Conservation (phyloP, 2,329 filamentous ascomycete species). For the Xylariaceae sp. region DNA sequence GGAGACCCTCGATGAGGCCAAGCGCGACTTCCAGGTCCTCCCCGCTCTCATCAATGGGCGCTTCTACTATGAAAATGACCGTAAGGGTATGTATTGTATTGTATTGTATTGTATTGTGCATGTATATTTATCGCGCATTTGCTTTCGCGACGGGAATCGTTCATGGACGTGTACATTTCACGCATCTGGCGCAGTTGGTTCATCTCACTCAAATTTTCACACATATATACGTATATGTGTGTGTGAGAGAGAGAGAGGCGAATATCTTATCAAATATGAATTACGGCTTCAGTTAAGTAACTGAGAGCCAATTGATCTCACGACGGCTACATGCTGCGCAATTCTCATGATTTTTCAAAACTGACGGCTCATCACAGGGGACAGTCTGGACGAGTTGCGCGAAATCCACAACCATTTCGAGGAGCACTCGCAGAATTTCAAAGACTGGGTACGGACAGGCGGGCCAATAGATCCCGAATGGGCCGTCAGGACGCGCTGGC, state of each 20-base stretch:
- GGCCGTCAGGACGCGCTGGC: constrained; percentile 46
- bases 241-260: not conserved
- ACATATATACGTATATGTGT: not conserved
- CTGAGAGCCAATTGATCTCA: not conserved
- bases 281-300: constrained; percentile 4
- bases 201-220: not conserved
- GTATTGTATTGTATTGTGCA: no score
- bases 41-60: constrained; percentile 50
- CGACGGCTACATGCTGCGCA: not conserved
- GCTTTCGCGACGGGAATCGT: not conserved
- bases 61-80: constrained; percentile 53
- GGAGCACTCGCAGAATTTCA: constrained; percentile 45
- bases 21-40: constrained; percentile 55
- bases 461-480: constrained; percentile 52
- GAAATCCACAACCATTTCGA: constrained; percentile 41
- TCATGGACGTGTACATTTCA: not conserved
- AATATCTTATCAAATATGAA: not conserved
- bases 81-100: constrained; percentile 40
- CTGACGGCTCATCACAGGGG: constrained; percentile 34
- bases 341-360: not conserved
- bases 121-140: not conserved
- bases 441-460: constrained; percentile 49
- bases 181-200: not conserved
- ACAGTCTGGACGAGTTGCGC: constrained; percentile 48
- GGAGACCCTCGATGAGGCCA: constrained; percentile 52